These are phyloP conservation scores for Phenoliferia sp. DNA, from an alignment of 1,284 basidiomycete species.

Conservation along the genomic window DNA sequence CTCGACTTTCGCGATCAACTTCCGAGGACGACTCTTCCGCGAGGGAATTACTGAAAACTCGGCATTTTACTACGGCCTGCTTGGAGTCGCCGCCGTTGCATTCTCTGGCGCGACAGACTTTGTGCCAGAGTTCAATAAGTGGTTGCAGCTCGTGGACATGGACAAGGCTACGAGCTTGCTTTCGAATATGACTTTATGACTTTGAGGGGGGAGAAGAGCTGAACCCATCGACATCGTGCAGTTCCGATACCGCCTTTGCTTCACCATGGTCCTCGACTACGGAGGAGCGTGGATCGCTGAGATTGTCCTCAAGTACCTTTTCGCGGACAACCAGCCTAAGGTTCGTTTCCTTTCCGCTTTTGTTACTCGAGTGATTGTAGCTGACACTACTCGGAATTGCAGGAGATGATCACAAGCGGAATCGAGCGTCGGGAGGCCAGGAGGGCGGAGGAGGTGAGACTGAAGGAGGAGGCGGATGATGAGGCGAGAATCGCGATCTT, in stretches of 20 bases:
- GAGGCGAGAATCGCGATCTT: background rate
- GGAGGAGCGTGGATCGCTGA: conserved; percentile 82
- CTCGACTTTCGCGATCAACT: conserved; percentile 94
- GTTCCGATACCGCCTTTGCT: conserved; percentile 75
- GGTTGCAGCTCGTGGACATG: conserved; percentile 97
- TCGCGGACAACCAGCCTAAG: conserved; percentile 62
- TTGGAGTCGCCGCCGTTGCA: conserved; percentile 76
- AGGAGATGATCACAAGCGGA: conserved; percentile 15
- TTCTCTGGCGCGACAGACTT: conserved; percentile 85
- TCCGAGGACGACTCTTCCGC: conserved; percentile 89
- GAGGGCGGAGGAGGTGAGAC: background rate
- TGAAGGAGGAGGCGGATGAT: conserved; percentile 1
- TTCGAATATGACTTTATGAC: conserved; percentile 31
- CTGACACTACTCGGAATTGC: background rate
- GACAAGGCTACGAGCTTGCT: conserved; percentile 67
- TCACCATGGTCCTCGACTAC: conserved; percentile 82
- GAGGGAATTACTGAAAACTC: conserved; percentile 91
- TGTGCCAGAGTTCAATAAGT: conserved; percentile 88
- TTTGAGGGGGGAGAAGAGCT: too few species aligned
- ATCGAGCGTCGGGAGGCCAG: conserved; percentile 7
- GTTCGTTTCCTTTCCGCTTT: background rate
- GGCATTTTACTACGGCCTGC: conserved; percentile 82
- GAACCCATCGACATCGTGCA: too few species aligned
- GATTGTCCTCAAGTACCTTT: conserved; percentile 72
- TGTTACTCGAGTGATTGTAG: background rate